Conservation (phyloP, 495 filamentous ascomycete genomes). For the Endocarpon pusillum region DNA sequence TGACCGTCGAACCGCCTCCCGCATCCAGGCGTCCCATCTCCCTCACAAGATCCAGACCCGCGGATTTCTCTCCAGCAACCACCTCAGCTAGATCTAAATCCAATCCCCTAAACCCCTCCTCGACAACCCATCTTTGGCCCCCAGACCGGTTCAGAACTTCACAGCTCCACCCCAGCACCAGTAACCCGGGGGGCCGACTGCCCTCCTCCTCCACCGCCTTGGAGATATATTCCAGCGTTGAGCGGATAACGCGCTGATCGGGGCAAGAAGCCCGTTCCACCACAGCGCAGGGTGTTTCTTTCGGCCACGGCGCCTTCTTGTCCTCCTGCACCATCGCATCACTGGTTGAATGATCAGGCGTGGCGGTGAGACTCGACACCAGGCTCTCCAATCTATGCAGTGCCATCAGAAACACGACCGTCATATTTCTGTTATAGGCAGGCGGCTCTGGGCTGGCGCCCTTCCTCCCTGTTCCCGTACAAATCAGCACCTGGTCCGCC, state of each 20-base stretch:
- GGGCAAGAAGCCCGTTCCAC: conserved; percentile 88
- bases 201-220: conserved; percentile 81
- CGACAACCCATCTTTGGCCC: conserved; percentile 61
- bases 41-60: too few species aligned
- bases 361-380: conserved; percentile 41
- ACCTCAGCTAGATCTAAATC: conserved; percentile 21
- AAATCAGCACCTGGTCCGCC: conserved; percentile 80
- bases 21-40: too few species aligned
- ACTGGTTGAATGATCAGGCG: conserved; percentile 7
- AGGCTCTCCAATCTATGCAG: conserved; percentile 66
- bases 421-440: conserved; percentile 55
- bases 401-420: conserved; percentile 92
- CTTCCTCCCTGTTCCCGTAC: conserved; percentile 87
- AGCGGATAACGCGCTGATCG: conserved; percentile 82
- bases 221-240: conserved; percentile 61
- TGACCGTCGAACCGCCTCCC: too few species aligned
- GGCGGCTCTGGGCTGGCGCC: conserved; percentile 70
- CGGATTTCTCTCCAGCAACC: conserved; percentile 7
- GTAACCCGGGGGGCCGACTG: conserved; percentile 70
- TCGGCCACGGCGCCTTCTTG: conserved; percentile 24
- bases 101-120: conserved; percentile 70
- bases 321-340: background rate
- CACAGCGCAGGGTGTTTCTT: conserved; percentile 69
- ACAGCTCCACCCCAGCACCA: conserved; percentile 79
- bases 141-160: conserved; percentile 44